Evolutionary conservation across 805 yeast genomes (phyloP).

Genomic region (Zygotorulaspora chibaensis): DNA sequence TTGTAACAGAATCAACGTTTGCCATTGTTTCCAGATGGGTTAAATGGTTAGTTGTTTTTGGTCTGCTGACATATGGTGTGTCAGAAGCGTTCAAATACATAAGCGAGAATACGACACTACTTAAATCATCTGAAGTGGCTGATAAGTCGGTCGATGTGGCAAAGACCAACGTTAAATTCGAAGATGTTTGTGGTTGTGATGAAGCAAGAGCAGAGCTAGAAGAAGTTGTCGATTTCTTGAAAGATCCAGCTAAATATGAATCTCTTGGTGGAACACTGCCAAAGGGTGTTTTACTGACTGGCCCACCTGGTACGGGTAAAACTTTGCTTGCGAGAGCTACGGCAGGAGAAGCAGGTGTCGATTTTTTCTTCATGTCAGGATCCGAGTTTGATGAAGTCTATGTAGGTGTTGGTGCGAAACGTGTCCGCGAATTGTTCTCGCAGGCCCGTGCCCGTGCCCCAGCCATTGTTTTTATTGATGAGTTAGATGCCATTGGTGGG

Average conservation of each 20-base stretch:
- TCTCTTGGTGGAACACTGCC: slow-evolving; percentile 97
- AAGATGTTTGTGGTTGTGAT: slow-evolving; percentile 95
- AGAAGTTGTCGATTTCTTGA: slow-evolving; percentile 95
- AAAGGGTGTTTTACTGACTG: slow-evolving; percentile 92
- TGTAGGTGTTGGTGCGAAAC: slow-evolving; percentile 98
- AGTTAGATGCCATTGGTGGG: slow-evolving; percentile 97
- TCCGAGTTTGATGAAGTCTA: slow-evolving; percentile 97
- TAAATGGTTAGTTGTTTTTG: slow-evolving; percentile 81
- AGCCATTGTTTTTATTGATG: slow-evolving; percentile 95
- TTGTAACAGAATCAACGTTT: slow-evolving; percentile 79
- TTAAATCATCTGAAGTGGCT: slow-evolving; percentile 65
- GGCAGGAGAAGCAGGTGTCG: slow-evolving; percentile 99
- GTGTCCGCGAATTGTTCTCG: slow-evolving; percentile 88
- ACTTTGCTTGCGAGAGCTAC: slow-evolving; percentile 95
- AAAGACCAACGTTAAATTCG: slow-evolving; percentile 79
- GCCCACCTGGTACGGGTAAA: slow-evolving; percentile 99
- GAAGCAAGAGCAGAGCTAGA: slow-evolving; percentile 97
- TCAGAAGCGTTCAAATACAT: slow-evolving; percentile 72
- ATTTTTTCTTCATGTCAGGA: slow-evolving; percentile 97
- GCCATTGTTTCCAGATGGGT: slow-evolving; percentile 80
- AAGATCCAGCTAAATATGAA: slow-evolving; percentile 93
- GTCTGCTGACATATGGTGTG: slow-evolving; percentile 75
- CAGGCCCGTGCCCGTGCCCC: slow-evolving; percentile 96
- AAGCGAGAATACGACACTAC: slow-evolving; percentile 64
- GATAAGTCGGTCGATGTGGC: slow-evolving; percentile 81